A percentile compares a stretch with the other conserved stretches of the same genome.
Evolutionary conservation across 2,329 filamentous ascomycete genomes (phyloP).

Genomic region (Colletotrichum sp.): DNA sequence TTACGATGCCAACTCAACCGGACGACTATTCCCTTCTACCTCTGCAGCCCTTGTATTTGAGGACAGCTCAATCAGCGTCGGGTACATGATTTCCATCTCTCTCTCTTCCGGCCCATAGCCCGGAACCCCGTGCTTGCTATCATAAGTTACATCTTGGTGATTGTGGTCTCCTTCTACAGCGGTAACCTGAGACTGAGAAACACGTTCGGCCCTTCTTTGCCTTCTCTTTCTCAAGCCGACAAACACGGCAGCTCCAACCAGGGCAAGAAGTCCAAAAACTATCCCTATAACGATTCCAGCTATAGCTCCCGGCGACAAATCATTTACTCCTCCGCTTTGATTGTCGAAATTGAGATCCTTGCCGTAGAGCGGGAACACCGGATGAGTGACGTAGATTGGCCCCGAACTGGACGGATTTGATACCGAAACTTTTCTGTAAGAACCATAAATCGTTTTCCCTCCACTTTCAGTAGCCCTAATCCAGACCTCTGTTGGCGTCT

Average conservation of each 20-base stretch:
- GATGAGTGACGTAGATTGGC: background rate
- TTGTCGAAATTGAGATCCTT: background rate
- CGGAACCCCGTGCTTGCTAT: background rate
- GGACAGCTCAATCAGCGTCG: background rate
- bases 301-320: background rate
- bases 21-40: background rate
- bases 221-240: background rate
- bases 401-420: background rate
- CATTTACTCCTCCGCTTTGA: background rate
- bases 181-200: background rate
- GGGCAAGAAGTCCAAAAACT: background rate
- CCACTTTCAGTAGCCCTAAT: background rate
- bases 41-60: background rate
- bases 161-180: background rate
- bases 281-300: background rate
- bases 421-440: background rate
- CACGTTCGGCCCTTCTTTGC: background rate
- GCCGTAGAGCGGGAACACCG: background rate
- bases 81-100: background rate
- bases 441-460: background rate
- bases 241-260: background rate
- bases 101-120: background rate
- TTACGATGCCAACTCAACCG: background rate
- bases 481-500: background rate
- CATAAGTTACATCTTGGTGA: background rate